Evolutionary conservation across 2,329 filamentous ascomycete genomes (phyloP).

Genomic region (Plectosphaerella sp.): DNA sequence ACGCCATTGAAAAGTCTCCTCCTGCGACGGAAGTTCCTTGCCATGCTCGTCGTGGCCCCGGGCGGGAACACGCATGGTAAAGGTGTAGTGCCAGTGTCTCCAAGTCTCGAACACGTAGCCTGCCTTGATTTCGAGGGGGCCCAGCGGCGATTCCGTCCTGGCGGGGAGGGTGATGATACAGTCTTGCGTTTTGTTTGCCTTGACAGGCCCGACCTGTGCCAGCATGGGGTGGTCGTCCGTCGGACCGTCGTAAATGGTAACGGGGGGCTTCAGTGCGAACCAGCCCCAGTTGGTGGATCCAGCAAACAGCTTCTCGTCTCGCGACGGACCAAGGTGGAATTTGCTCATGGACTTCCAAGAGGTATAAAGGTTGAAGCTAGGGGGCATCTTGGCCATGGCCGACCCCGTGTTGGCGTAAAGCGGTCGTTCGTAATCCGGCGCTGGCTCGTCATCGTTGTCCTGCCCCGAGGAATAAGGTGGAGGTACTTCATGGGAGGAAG

Average conservation of each 20-base stretch:
- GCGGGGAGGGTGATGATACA: slow-evolving; percentile 1
- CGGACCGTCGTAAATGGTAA: slow-evolving; percentile 5
- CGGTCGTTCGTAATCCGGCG: not conserved
- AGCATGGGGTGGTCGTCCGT: slow-evolving; percentile 1
- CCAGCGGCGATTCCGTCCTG: not conserved
- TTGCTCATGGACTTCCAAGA: slow-evolving; percentile 6
- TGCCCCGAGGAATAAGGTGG: not conserved
- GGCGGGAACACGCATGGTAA: not conserved
- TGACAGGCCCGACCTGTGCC: not conserved
- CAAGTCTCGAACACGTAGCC: not conserved
- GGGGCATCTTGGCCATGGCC: slow-evolving; percentile 4
- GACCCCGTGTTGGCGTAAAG: not conserved
- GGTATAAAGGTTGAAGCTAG: slow-evolving; percentile 5
- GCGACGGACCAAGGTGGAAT: slow-evolving; percentile 5
- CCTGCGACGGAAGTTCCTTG: not conserved
- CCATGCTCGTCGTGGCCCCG: not conserved
- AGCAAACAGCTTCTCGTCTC: slow-evolving; percentile 1
- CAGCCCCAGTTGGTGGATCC: slow-evolving; percentile 1
- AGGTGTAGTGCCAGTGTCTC: slow-evolving; percentile 1
- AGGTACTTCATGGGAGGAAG: not conserved
- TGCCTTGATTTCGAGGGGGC: not conserved
- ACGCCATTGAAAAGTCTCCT: slow-evolving; percentile 11
- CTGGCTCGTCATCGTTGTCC: not conserved
- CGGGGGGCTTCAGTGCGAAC: slow-evolving; percentile 4
- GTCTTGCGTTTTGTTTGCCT: not conserved